Conservation (phyloP, 371 early-diverging fungal species). For the Mucor velutinosus region DNA sequence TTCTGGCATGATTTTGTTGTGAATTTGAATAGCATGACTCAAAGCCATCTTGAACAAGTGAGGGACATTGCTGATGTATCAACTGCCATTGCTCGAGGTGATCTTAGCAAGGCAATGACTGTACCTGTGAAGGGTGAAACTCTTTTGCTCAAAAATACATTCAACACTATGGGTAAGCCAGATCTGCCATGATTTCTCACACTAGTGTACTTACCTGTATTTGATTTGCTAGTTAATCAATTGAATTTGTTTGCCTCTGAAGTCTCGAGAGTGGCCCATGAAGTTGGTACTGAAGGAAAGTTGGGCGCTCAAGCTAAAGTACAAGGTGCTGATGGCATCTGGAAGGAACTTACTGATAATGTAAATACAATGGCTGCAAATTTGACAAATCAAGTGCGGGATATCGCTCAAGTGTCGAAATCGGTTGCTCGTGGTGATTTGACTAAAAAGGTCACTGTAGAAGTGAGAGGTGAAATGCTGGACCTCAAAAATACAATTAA, state of each 20-base stretch:
- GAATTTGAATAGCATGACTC: conserved; percentile 69
- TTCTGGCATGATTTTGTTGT: conserved; percentile 73
- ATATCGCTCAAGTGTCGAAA: conserved; percentile 61
- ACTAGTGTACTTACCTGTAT: background rate
- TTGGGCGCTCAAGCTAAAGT: conserved; percentile 52
- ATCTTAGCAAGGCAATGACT: conserved; percentile 65
- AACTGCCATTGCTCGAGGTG: conserved; percentile 69
- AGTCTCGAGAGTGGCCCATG: conserved; percentile 56
- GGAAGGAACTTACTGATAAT: conserved; percentile 70
- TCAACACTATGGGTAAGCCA: conserved; percentile 72
- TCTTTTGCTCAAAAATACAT: conserved; percentile 65
- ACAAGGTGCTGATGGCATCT: conserved; percentile 59
- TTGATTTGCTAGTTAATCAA: conserved; percentile 38
- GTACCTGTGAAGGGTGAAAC: conserved; percentile 62
- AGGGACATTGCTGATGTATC: conserved; percentile 70
- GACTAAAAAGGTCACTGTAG: conserved; percentile 54
- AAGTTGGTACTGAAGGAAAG: conserved; percentile 49
- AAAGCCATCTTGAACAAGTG: conserved; percentile 68
- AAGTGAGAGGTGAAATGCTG: conserved; percentile 63
- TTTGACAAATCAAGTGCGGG: conserved; percentile 60
- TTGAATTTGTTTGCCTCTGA: conserved; percentile 55
- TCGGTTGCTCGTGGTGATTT: conserved; percentile 60
- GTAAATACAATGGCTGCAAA: conserved; percentile 62
- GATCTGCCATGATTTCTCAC: background rate
- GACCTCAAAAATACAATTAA: conserved; percentile 68